Percentiles rank a stretch among this genome's conserved stretches.
phyloP scores from a whole-genome alignment of 2,329 filamentous ascomycete species.

The Penicillium paneum region DNA sequence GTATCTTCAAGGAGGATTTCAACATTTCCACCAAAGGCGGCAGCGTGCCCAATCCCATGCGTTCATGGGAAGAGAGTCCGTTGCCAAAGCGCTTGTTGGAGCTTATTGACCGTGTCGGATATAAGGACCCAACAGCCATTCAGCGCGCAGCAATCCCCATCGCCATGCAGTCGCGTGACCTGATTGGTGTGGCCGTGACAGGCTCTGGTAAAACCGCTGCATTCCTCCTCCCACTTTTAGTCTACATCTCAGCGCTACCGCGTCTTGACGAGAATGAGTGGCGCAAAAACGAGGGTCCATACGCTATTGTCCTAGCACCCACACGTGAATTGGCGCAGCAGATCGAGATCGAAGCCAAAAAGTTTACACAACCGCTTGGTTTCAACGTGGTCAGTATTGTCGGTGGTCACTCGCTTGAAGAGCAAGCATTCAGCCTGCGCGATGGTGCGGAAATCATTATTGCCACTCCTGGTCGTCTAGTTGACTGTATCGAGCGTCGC shows the following conservation, averaged over 20 bases:
- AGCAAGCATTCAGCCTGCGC: conserved; percentile 83
- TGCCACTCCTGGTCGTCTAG: conserved; percentile 93
- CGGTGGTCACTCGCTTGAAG: conserved; percentile 93
- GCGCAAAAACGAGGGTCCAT: conserved; percentile 92
- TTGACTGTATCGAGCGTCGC: conserved; percentile 93
- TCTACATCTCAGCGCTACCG: conserved; percentile 90
- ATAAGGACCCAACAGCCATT: conserved; percentile 85
- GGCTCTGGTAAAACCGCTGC: conserved; percentile 98
- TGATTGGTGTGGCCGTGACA: conserved; percentile 97
- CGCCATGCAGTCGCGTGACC: conserved; percentile 82
- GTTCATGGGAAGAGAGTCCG: conserved; percentile 81
- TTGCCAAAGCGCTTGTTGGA: conserved; percentile 75
- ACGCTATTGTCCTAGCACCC: conserved; percentile 93
- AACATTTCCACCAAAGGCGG: conserved; percentile 94
- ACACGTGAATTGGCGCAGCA: conserved; percentile 97
- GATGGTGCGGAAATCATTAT: conserved; percentile 97
- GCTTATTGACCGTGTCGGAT: conserved; percentile 80
- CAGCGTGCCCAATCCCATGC: conserved; percentile 91
- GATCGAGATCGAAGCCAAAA: conserved; percentile 89
- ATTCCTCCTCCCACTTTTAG: conserved; percentile 85
- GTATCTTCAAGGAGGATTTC: conserved; percentile 99
- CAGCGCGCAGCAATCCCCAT: conserved; percentile 95
- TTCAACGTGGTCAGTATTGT: conserved; percentile 96
- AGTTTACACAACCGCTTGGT: conserved; percentile 84
- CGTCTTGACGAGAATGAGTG: conserved; percentile 74